Percentiles rank a stretch among this genome's conserved stretches.
phyloP scores from a whole-genome alignment of 805 yeast genomes.

The Kregervanrija fluxuum region DNA sequence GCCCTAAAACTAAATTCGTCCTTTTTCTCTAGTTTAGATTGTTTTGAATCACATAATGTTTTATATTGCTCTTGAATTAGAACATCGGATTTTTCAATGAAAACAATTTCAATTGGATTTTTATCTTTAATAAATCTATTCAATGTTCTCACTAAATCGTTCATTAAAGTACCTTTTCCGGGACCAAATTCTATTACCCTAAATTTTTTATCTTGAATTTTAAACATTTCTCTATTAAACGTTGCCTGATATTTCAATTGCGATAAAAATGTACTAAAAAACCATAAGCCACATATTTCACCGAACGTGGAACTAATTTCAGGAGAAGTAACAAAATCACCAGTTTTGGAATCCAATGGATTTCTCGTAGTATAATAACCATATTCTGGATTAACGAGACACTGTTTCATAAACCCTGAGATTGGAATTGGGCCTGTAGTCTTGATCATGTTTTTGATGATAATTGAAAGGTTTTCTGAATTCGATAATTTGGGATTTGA shows the following conservation, averaged over 20 bases:
- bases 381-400: slow-evolving; percentile 66
- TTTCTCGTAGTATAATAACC: slow-evolving; percentile 78
- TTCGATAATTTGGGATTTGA: slow-evolving; percentile 1
- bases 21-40: slow-evolving; percentile 10
- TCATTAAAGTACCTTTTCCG: slow-evolving; percentile 74
- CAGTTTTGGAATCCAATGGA: slow-evolving; percentile 44
- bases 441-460: slow-evolving; percentile 43
- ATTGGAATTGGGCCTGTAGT: slow-evolving; percentile 74
- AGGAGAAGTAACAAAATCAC: slow-evolving; percentile 82
- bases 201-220: slow-evolving; percentile 26
- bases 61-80: slow-evolving; percentile 51
- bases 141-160: slow-evolving; percentile 49
- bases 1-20: slow-evolving; percentile 33
- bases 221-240: slow-evolving; percentile 13
- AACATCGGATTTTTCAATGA: slow-evolving; percentile 69
- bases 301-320: slow-evolving; percentile 86
- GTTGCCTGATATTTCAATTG: slow-evolving; percentile 42
- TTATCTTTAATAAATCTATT: slow-evolving; percentile 30
- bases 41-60: slow-evolving; percentile 34
- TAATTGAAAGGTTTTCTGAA: slow-evolving; percentile 13
- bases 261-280: slow-evolving; percentile 45
- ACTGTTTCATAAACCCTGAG: slow-evolving; percentile 72
- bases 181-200: slow-evolving; percentile 77
- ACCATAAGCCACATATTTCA: slow-evolving; percentile 76
- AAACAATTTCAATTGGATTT: slow-evolving; percentile 36